Base-by-base conservation (phyloP, 2,329 filamentous ascomycete genomes). In the Arthrobotrys pseudoclavata region DNA sequence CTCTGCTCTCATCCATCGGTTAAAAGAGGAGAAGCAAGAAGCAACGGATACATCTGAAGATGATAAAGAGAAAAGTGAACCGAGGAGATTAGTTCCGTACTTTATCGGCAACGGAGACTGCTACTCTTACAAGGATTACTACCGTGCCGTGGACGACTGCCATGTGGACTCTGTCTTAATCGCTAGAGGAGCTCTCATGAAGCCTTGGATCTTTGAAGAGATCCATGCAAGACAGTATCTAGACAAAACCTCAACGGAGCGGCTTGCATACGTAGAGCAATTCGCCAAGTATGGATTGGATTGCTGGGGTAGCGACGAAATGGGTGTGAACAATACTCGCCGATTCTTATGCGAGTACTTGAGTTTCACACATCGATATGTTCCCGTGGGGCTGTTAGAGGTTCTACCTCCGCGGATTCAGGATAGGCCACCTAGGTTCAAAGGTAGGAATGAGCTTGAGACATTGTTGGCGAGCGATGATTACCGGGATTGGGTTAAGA, bases 201-300 rank as follows among this genome's bases (percentile, higher is more conserved):
- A 99, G 85, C 96, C 96, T 0, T 99, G 96, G 96, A 87, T 99
- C 79, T 99, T 98, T 83, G 96, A 99, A 84, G 96, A 99, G 84
- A 98, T 99, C 69, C 89, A 92, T 80, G 88, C 90, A 79, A 92
- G 92, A 4, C 96, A 98, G 84, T 97, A 98, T 83, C 89, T 99
- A 45, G 96, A 99, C 86, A 99, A 99, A 84, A 93, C 92, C 2
- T 91, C 95, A 1, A 88, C 90, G 4, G 95, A 99, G 86, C 91
- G 96, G 72, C 88, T 99, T 31, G 85, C 86, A 40, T 94, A 97
- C 82, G 86, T 99, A 40, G 93, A 97, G 84, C 93, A 94, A 82
- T 99, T 97, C 83, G 92, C 89, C 69, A 91, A 91, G 74, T 97
- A 96, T 83, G 96, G 96, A 7, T 88, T 99, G 67, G 94, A 97